Conservation (phyloP, 306 rosid genomes). For the Calophaca sinica region DNA sequence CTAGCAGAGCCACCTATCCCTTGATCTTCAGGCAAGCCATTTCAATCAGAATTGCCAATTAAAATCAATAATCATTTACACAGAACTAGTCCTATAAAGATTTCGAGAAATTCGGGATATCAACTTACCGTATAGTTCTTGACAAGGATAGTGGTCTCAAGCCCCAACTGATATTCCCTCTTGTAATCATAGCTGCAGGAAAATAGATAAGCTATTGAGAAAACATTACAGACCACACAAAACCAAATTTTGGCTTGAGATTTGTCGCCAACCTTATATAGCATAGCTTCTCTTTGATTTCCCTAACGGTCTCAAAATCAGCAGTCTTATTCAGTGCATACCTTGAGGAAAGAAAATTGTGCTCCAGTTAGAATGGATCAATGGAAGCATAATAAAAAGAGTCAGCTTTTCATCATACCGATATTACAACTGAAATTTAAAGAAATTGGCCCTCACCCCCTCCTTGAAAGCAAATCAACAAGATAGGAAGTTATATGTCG, state of each 20-base stretch:
- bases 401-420: conserved; percentile 26
- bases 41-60: conserved; percentile 32
- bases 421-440: conserved; percentile 39
- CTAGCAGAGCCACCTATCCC: conserved; percentile 8
- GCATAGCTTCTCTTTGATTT: conserved; percentile 97
- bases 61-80: conserved; percentile 26
- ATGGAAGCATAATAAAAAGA: conserved; percentile 33
- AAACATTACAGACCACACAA: conserved; percentile 31
- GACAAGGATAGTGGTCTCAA: conserved; percentile 97
- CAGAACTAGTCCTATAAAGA: conserved; percentile 30
- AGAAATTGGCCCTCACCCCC: conserved; percentile 76
- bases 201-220: conserved; percentile 44
- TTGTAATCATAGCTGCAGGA: conserved; percentile 90
- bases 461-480: conserved; percentile 94
- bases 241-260: conserved; percentile 27
- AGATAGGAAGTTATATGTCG: conserved; percentile 98
- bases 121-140: conserved; percentile 89
- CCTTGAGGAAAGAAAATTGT: conserved; percentile 61
- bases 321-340: conserved; percentile 90
- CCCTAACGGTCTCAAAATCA: conserved; percentile 99
- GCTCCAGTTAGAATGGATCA: conserved; percentile 38
- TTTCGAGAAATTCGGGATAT: conserved; percentile 37
- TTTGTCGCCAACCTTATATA: conserved; percentile 74
- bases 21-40: conserved; percentile 39
- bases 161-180: conserved; percentile 99